A percentile compares a stretch with the other conserved stretches of the same genome.
Evolutionary conservation across 331 rosid species (phyloP).

Genomic region (Rosa hybrid): DNA sequence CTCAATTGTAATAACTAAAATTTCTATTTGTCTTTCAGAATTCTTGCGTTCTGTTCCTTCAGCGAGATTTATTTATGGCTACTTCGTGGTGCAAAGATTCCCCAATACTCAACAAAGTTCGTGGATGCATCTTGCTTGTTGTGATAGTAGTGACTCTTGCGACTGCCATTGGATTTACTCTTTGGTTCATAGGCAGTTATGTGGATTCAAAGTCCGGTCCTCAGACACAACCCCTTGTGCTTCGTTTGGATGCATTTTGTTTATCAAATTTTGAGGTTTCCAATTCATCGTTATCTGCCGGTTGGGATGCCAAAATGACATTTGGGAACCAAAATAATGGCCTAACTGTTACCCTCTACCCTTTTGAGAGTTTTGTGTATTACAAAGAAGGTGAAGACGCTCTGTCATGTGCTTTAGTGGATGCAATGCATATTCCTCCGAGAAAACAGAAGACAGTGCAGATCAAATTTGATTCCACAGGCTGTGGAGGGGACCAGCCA

Average conservation of each 20-base stretch:
- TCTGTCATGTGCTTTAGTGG: constrained; percentile 32
- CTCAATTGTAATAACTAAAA: background rate
- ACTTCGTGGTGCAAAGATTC: constrained; percentile 20
- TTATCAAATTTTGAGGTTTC: constrained; percentile 22
- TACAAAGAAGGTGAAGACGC: constrained; percentile 34
- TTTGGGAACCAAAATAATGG: constrained; percentile 44
- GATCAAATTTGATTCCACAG: constrained; percentile 29
- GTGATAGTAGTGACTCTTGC: constrained; percentile 24
- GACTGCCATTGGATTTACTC: constrained; percentile 13
- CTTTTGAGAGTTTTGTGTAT: constrained; percentile 23
- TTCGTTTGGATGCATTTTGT: constrained; percentile 29
- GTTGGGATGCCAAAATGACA: constrained; percentile 60
- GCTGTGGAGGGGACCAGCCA: constrained; percentile 24
- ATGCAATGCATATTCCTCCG: constrained; percentile 40
- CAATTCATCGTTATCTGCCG: constrained; percentile 28
- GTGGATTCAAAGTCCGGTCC: constrained; percentile 39
- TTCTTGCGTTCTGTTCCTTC: background rate
- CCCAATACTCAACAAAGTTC: constrained; percentile 8
- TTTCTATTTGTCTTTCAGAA: background rate
- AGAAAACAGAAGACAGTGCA: constrained; percentile 36
- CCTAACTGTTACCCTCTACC: constrained; percentile 24
- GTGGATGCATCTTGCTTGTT: constrained; percentile 20
- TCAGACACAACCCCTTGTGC: constrained; percentile 30
- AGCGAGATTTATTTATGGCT: constrained; percentile 20
- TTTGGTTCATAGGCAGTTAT: constrained; percentile 29